phyloP scores from a whole-genome alignment of 2,329 filamentous ascomycete genomes.

The Talaromyces verruculosus region DNA sequence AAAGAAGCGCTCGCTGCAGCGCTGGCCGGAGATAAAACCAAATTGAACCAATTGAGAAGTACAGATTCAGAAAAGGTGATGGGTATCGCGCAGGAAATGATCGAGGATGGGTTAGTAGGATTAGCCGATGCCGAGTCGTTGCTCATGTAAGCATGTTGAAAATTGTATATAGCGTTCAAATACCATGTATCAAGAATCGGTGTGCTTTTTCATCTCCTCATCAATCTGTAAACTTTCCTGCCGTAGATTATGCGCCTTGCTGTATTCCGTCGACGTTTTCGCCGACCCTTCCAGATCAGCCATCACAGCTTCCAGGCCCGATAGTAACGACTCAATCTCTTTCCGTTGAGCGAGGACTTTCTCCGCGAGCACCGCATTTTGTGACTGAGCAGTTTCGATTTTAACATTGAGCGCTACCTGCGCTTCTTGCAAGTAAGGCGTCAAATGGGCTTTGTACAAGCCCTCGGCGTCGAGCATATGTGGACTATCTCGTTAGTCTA shows the following conservation, averaged over 20 bases:
- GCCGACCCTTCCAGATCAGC: slow-evolving; percentile 56
- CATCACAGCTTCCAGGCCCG: slow-evolving; percentile 57
- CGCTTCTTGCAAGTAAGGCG: slow-evolving; percentile 55
- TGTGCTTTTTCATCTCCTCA: slow-evolving; percentile 39
- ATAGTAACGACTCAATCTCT: slow-evolving; percentile 58
- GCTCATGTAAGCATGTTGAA: slow-evolving; percentile 30
- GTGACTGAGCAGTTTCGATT: slow-evolving; percentile 50
- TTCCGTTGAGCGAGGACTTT: slow-evolving; percentile 55
- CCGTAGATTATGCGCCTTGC: slow-evolving; percentile 39
- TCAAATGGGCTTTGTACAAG: slow-evolving; percentile 60
- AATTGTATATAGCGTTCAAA: slow-evolving; percentile 8
- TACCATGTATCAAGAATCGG: slow-evolving; percentile 24
- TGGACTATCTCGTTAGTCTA: slow-evolving; percentile 43
- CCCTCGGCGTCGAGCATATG: slow-evolving; percentile 59
- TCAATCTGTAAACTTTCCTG: slow-evolving; percentile 47
- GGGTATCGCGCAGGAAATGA: slow-evolving; percentile 51
- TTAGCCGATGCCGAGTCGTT: slow-evolving; percentile 35
- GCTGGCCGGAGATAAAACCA: slow-evolving; percentile 42
- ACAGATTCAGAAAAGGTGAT: slow-evolving; percentile 40
- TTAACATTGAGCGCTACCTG: slow-evolving; percentile 51
- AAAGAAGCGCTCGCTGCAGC: slow-evolving; percentile 53
- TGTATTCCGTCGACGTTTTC: slow-evolving; percentile 43
- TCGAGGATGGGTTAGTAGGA: slow-evolving; percentile 53
- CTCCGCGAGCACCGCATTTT: slow-evolving; percentile 55
- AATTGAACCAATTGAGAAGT: slow-evolving; percentile 41